Base-by-base conservation (phyloP, 1,284 basidiomycete genomes). In the Ceratobasidium theobromae region DNA sequence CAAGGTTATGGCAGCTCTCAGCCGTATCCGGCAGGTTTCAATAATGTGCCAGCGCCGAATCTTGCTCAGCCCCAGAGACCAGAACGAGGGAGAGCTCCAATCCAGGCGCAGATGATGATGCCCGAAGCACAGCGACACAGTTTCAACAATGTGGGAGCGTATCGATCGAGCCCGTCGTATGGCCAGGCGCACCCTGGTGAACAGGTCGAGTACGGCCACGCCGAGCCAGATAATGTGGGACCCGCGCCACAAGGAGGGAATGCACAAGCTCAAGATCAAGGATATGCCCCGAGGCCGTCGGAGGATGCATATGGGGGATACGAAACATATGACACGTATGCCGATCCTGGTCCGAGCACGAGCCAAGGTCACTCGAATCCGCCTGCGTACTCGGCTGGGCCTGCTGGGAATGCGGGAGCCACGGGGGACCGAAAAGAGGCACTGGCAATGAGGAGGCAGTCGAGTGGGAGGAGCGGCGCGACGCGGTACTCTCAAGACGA, bases 251-350 rank as follows among this genome's bases (percentile, higher is more conserved):
- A n/a, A n/a, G n/a, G n/a, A n/a, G n/a, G n/a, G n/a, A n/a, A n/a
- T n/a, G n/a, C n/a, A n/a, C n/a, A n/a, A n/a, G n/a, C n/a, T n/a
- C 32, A 40, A 40, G 35, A 41, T 27, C 9, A 16, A n/a, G 35
- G 35, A 16, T 38, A 38, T 16, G 35, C 21, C 1, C 53, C 38
- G 23, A 38, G 35, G 35, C 6, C 16, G 8, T 55, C 53, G 28
- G 55, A 58, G 30, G 58, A 64, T 32, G 23, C 58, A 25, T 64
- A 64, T n/a, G 58, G 58, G 11, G 58, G 58, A 38, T 64, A 64
- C 23, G 46, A 51, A 23, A 23, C 18, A 18, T 62, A 62, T 33
- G 55, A 58, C 21, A 9, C 18, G 28, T 62, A 62, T 33, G 55
- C 45, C 21, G 14, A 62, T 43, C 16, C 45, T 27, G 30, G 45